phyloP scores from a whole-genome alignment of 805 yeast species.

The Zygosaccharomyces kombuchaensis region DNA sequence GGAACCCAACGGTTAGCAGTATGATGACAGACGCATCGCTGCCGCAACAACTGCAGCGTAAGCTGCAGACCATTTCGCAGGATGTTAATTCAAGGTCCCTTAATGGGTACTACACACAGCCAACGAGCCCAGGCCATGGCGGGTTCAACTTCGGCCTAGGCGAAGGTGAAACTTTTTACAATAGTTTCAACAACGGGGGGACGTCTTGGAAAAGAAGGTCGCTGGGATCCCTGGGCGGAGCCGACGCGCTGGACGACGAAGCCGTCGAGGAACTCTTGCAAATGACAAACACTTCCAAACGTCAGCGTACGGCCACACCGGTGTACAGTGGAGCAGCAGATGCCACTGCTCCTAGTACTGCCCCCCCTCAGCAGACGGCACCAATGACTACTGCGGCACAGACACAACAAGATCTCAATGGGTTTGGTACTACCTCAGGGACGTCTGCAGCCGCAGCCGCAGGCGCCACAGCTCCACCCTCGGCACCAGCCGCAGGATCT shows the following conservation, averaged over 20 bases:
- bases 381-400: not conserved
- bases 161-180: constrained; percentile 14
- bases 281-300: constrained; percentile 24
- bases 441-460: constrained; percentile 1
- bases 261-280: constrained; percentile 32
- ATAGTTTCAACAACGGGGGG: constrained; percentile 3
- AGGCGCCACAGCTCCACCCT: not conserved
- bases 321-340: constrained; percentile 3
- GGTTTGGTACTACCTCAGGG: constrained; percentile 5
- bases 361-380: constrained; percentile 1
- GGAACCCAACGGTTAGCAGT: constrained; percentile 16
- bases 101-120: constrained; percentile 32
- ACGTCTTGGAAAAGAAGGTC: constrained; percentile 27
- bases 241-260: constrained; percentile 26
- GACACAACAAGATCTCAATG: constrained; percentile 3
- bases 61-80: constrained; percentile 27
- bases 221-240: constrained; percentile 23
- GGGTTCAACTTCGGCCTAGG: constrained; percentile 18
- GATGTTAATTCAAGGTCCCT: constrained; percentile 27
- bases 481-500: not conserved
- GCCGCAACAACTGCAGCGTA: constrained; percentile 29
- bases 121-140: constrained; percentile 31
- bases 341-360: not conserved
- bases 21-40: constrained; percentile 24
- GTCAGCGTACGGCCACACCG: constrained; percentile 18